phyloP scores from a whole-genome alignment of 768 basidiomycete species.

The Pulveroboletus sp. region DNA sequence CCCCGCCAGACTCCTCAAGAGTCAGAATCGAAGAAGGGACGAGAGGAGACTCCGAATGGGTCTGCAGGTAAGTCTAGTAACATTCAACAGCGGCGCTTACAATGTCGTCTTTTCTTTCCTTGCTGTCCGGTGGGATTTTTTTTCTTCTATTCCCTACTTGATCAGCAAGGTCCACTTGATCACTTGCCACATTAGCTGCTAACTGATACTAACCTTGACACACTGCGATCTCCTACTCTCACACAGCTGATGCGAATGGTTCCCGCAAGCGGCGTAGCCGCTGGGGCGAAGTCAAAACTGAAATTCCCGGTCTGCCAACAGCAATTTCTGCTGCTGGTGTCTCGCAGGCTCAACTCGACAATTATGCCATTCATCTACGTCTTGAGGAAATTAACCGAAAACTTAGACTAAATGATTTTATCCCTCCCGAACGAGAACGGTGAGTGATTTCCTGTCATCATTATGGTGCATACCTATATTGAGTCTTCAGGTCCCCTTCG shows the following conservation, averaged over 20 bases:
- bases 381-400: conserved; percentile 98
- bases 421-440: conserved; percentile 95
- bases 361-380: conserved; percentile 93
- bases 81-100: conserved; percentile 35
- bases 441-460: conserved; percentile 21
- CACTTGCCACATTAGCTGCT: conserved; percentile 34
- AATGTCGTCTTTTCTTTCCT: conserved; percentile 35
- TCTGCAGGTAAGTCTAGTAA: conserved; percentile 66
- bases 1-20: conserved; percentile 61
- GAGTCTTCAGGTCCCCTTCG: conserved; percentile 70
- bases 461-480: conserved; percentile 10
- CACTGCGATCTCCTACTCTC: conserved; percentile 37
- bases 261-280: conserved; percentile 94
- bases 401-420: conserved; percentile 86
- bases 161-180: conserved; percentile 29
- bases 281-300: conserved; percentile 92
- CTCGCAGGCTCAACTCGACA: conserved; percentile 93
- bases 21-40: conserved; percentile 53
- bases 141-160: conserved; percentile 21
- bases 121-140: conserved; percentile 31
- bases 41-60: conserved; percentile 67
- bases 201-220: conserved; percentile 56
- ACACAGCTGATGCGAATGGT: conserved; percentile 73
- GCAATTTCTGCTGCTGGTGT: conserved; percentile 92
- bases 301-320: conserved; percentile 90